Evolutionary conservation across 2,329 filamentous ascomycete genomes (phyloP).

Genomic region (Trichoderma polysporum): DNA sequence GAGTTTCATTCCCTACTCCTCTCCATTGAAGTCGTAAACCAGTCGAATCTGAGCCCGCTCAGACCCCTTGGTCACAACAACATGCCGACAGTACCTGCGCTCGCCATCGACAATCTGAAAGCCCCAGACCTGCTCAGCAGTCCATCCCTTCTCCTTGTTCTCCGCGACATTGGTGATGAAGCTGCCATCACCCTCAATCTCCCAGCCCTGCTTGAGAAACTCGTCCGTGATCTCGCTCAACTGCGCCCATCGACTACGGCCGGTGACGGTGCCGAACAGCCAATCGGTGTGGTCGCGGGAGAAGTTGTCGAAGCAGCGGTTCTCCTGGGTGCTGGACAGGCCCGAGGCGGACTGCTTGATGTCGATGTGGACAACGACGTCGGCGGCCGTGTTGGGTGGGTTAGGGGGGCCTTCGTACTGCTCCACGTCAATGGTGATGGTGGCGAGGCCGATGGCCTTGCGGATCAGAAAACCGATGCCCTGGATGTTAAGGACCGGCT

Average conservation of each 20-base stretch:
- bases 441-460: conserved; percentile 68
- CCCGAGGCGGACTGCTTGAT: conserved; percentile 73
- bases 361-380: conserved; percentile 60
- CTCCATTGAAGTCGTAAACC: conserved; percentile 52
- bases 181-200: conserved; percentile 59
- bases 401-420: conserved; percentile 50
- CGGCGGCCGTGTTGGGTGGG: conserved; percentile 40
- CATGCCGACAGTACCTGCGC: conserved; percentile 53
- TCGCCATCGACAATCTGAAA: conserved; percentile 55
- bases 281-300: conserved; percentile 69
- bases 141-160: conserved; percentile 54
- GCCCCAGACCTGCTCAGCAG: conserved; percentile 59
- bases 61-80: conserved; percentile 52
- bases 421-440: conserved; percentile 64
- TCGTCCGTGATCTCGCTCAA: conserved; percentile 53
- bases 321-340: conserved; percentile 62
- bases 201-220: conserved; percentile 58
- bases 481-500: conserved; percentile 70
- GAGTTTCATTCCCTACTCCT: background rate
- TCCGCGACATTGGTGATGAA: conserved; percentile 64
- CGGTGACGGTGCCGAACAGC: conserved; percentile 73
- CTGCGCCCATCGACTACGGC: conserved; percentile 53
- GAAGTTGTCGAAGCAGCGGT: conserved; percentile 51
- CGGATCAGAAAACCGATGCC: conserved; percentile 70
- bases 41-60: conserved; percentile 52